A percentile compares a stretch with the other conserved stretches of the same genome.
Evolutionary conservation across 495 filamentous ascomycete genomes (phyloP).

Genomic region (Penicillium canariense): DNA sequence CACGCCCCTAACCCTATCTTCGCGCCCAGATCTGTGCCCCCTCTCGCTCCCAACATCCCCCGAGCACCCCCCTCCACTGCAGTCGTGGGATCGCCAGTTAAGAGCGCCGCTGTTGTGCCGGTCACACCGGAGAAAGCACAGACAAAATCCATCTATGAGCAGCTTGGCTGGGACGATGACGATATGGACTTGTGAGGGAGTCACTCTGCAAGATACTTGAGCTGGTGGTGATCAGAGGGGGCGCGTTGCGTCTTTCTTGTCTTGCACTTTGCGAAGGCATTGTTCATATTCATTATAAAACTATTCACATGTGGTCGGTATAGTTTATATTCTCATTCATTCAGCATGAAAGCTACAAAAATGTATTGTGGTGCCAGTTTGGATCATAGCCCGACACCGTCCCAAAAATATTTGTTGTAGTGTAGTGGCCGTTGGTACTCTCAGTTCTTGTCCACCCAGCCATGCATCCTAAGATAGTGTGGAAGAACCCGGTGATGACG

Average conservation of each 20-base stretch:
- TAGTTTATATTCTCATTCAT: too few species aligned
- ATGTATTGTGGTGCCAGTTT: not conserved
- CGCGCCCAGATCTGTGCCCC: slow-evolving; percentile 10
- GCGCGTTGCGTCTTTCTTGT: too few species aligned
- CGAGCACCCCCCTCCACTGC: slow-evolving; percentile 15
- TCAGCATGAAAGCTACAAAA: too few species aligned
- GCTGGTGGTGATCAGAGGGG: too few species aligned
- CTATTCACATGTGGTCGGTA: too few species aligned
- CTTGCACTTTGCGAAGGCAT: too few species aligned
- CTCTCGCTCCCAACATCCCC: slow-evolving; percentile 1
- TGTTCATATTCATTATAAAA: too few species aligned
- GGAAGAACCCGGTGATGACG: slow-evolving; percentile 14
- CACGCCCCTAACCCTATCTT: slow-evolving; percentile 12
- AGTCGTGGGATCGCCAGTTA: slow-evolving; percentile 25
- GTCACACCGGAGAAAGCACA: slow-evolving; percentile 44
- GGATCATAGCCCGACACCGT: slow-evolving; percentile 8
- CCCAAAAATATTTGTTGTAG: slow-evolving; percentile 12
- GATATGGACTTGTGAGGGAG: slow-evolving; percentile 46
- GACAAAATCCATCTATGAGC: slow-evolving; percentile 61
- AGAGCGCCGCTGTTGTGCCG: slow-evolving; percentile 26
- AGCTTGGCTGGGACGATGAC: slow-evolving; percentile 76
- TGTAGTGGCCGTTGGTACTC: slow-evolving; percentile 13
- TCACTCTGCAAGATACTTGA: too few species aligned
- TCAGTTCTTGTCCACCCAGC: not conserved
- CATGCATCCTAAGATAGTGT: slow-evolving; percentile 12